Evolutionary conservation across 768 basidiomycete genomes (phyloP).

Genomic region (Artomyces pyxidatus): DNA sequence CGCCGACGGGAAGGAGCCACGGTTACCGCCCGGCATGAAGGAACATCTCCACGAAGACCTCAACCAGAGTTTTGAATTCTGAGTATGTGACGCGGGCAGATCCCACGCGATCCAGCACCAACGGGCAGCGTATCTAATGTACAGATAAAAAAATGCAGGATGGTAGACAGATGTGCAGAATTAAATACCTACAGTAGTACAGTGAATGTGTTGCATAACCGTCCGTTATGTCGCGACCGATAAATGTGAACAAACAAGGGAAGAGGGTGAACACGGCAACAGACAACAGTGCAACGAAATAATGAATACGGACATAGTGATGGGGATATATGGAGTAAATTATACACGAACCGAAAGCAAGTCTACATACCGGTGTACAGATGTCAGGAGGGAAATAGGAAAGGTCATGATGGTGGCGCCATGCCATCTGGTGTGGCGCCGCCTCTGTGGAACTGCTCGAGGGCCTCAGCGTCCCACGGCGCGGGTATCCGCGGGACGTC

Average conservation of each 20-base stretch:
- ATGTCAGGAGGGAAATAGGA: not conserved
- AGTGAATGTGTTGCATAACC: too few relatives aligned
- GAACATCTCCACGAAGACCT: conserved; percentile 79
- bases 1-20: conserved; percentile 44
- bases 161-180: not conserved
- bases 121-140: not conserved
- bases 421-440: not conserved
- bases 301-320: not conserved
- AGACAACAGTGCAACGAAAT: not conserved
- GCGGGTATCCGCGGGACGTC: conserved; percentile 65
- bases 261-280: too few relatives aligned
- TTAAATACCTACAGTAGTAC: not conserved
- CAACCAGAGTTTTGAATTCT: conserved; percentile 81
- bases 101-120: not conserved
- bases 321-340: not conserved
- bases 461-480: conserved; percentile 33
- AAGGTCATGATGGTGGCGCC: not conserved
- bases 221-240: not conserved
- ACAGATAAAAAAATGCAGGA: not conserved
- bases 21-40: conserved; percentile 86
- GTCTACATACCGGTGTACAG: not conserved
- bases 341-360: not conserved
- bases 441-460: conserved; percentile 5
- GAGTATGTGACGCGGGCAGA: conserved; percentile 12
- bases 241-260: too few relatives aligned